Conservation (phyloP, 2,329 filamentous ascomycete species). For the Alternaria gansuensis region DNA sequence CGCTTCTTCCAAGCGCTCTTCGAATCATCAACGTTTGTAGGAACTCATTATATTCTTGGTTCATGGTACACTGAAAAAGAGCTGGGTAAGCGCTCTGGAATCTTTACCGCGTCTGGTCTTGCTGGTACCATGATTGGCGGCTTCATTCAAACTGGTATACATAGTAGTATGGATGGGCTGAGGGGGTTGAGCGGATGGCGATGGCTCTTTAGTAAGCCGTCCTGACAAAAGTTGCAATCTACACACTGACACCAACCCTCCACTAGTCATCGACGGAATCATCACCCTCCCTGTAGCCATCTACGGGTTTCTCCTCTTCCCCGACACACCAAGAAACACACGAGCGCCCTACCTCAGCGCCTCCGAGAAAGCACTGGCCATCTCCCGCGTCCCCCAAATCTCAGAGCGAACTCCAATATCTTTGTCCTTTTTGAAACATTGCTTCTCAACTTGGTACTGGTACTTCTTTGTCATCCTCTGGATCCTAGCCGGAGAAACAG, state of each 20-base stretch:
- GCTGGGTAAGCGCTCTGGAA: slow-evolving; percentile 67
- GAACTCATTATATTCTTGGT: slow-evolving; percentile 68
- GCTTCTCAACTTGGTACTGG: slow-evolving; percentile 69
- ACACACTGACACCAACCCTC: slow-evolving; percentile 16
- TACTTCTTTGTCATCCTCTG: slow-evolving; percentile 73
- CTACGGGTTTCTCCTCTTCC: slow-evolving; percentile 62
- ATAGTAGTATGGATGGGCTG: slow-evolving; percentile 57
- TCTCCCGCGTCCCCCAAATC: slow-evolving; percentile 57
- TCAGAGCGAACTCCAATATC: slow-evolving; percentile 58
- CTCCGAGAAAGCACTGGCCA: slow-evolving; percentile 55
- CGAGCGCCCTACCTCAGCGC: slow-evolving; percentile 55
- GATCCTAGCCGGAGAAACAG: slow-evolving; percentile 75
- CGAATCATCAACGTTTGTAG: slow-evolving; percentile 66
- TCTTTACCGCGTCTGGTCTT: slow-evolving; percentile 68
- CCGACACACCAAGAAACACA: slow-evolving; percentile 56
- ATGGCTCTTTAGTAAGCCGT: slow-evolving; percentile 40
- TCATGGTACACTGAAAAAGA: slow-evolving; percentile 70
- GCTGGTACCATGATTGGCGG: slow-evolving; percentile 70
- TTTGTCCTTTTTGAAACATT: slow-evolving; percentile 62
- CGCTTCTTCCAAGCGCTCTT: slow-evolving; percentile 64
- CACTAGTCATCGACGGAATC: slow-evolving; percentile 59
- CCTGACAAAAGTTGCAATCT: neutral
- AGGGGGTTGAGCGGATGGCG: slow-evolving; percentile 65
- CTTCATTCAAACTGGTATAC: slow-evolving; percentile 67
- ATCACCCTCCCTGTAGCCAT: slow-evolving; percentile 66